phyloP scores from a whole-genome alignment of 2,329 filamentous ascomycete species.

The Tolypocladium ophioglossoides region DNA sequence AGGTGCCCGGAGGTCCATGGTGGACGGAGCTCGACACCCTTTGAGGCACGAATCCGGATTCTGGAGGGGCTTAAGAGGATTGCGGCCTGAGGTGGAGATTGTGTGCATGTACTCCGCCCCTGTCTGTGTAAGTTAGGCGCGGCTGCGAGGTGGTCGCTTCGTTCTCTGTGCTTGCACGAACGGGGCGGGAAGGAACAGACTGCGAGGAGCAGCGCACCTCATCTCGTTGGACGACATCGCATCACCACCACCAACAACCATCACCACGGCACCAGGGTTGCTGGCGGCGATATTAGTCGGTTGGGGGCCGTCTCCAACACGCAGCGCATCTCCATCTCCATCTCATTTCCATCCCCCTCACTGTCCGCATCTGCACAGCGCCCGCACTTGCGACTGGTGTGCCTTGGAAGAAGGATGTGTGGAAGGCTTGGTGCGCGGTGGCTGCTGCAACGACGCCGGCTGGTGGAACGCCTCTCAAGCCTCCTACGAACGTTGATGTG shows the following conservation, averaged over 20 bases:
- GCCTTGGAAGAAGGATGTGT: neutral
- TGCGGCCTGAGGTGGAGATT: neutral
- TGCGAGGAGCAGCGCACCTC: neutral
- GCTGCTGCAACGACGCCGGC: neutral
- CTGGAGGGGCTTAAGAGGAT: neutral
- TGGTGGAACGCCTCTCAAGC: neutral
- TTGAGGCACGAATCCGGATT: neutral
- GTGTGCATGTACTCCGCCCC: neutral
- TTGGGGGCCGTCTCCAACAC: neutral
- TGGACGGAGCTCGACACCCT: neutral
- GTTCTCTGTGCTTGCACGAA: neutral
- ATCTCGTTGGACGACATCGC: neutral
- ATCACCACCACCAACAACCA: neutral
- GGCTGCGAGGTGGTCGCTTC: neutral
- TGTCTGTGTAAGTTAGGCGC: neutral
- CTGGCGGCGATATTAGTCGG: neutral
- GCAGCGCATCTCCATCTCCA: neutral
- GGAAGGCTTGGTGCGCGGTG: neutral
- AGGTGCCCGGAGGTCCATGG: neutral
- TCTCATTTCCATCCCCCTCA: neutral
- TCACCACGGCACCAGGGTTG: neutral
- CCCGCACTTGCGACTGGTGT: neutral
- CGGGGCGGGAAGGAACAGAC: neutral
- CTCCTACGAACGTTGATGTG: neutral
- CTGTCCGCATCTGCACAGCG: neutral